These are phyloP conservation scores for Aspergillus kassunensis DNA, from an alignment of 495 filamentous ascomycete species.

Conservation along the genomic window DNA sequence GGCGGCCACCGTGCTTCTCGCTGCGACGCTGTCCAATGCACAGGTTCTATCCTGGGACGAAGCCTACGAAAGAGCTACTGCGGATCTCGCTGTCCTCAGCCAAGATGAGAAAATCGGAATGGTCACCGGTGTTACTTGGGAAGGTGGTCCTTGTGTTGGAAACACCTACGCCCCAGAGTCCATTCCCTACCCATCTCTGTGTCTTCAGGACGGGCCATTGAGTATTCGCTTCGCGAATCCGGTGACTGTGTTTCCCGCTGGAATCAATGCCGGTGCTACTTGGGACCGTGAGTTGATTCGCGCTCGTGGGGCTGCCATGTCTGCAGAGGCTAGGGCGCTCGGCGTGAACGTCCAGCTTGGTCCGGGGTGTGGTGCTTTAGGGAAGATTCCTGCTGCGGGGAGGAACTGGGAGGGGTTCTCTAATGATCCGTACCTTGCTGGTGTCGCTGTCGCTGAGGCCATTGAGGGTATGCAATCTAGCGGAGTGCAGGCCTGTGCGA, in stretches of 20 bases:
- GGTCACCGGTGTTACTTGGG: slow-evolving; percentile 78
- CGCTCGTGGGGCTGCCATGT: slow-evolving; percentile 61
- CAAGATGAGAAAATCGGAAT: slow-evolving; percentile 79
- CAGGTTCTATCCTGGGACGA: slow-evolving; percentile 7
- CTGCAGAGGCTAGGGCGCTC: slow-evolving; percentile 47
- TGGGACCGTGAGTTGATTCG: slow-evolving; percentile 64
- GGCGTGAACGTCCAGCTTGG: slow-evolving; percentile 53
- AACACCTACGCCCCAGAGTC: slow-evolving; percentile 53
- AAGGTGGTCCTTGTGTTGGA: slow-evolving; percentile 68
- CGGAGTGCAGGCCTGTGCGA: slow-evolving; percentile 56
- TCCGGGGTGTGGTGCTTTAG: slow-evolving; percentile 50
- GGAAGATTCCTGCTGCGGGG: slow-evolving; percentile 46
- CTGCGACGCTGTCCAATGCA: background rate
- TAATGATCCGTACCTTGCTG: slow-evolving; percentile 60
- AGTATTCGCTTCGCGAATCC: slow-evolving; percentile 48
- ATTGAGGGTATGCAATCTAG: slow-evolving; percentile 53
- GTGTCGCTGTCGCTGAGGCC: slow-evolving; percentile 50
- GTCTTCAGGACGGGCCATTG: slow-evolving; percentile 52
- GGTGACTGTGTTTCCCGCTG: slow-evolving; percentile 52
- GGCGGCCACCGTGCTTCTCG: background rate
- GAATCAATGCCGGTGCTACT: slow-evolving; percentile 60
- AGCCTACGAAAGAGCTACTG: background rate
- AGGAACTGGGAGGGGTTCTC: slow-evolving; percentile 76
- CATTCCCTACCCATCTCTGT: slow-evolving; percentile 45
- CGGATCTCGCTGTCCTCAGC: slow-evolving; percentile 44